Base-by-base conservation (phyloP, 2,329 filamentous ascomycete genomes). In the Paecilomyces dactylethromorphus region DNA sequence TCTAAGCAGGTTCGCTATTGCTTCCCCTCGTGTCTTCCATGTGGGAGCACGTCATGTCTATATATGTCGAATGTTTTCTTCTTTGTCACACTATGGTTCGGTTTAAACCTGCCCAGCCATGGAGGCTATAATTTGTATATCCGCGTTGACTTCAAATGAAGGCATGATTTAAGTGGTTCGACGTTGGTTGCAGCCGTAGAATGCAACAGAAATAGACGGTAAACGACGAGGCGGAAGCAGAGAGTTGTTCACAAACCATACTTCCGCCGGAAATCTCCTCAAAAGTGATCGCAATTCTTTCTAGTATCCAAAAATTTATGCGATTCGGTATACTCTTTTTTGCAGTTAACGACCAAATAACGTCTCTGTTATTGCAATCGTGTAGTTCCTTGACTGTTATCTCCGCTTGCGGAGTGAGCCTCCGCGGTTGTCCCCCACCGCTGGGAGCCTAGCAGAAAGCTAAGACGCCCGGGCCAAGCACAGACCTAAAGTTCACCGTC, bases 361-460 rank as follows among this genome's bases (percentile, higher is more conserved):
- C 35, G 55, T 61, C 24, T 57, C 59, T n/a, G 50, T 35, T 3
- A 57, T 58, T 59, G 60, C 62, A 49, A 33, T 50, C 11, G 13
- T 24, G 50, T 3, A 29, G 50, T 4, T 24, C 8, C 49, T 22
- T 18, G 21, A 22, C n/a, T 26, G 18, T 10, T 11, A 50, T 58
- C 51, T 4, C 57, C 60, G 3, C 60, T 55, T 29, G 52, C 13
- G 13, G 58, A 55, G 39, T 62, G 56, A 18, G 58, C 12, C 26
- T 60, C 58, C 22, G 49, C 52, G 24, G 60, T 57, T 10, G 60
- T 60, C 22, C 62, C 31, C 13, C 50, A 26, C 50, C 35, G 10
- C 35, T 13, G 35, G 10, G 13, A 18, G 18, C 5, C 35, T 52
- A 52, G 50, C 50, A 52, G 50, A 29, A 24, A 52, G 50, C 50